Conservation (phyloP, 495 filamentous ascomycete species). For the Neurospora pannonica region DNA sequence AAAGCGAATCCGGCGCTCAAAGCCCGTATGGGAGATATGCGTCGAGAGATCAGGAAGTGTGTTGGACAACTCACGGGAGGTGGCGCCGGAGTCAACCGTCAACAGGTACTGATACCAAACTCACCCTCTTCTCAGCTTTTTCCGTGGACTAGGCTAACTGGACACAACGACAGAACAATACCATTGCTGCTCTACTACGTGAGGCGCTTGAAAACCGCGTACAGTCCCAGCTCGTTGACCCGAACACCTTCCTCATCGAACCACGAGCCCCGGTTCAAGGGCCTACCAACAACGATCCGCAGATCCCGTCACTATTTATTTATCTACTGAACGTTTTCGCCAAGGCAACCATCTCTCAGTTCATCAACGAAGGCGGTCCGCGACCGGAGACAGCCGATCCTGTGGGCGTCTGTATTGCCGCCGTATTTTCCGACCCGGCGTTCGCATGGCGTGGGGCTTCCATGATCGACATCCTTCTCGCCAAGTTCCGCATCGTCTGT, state of each 20-base stretch:
- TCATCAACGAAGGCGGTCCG: constrained; percentile 63
- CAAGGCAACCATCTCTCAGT: constrained; percentile 67
- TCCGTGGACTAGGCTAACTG: constrained; percentile 1
- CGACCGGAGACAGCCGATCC: constrained; percentile 67
- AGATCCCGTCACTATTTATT: constrained; percentile 58
- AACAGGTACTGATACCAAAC: constrained; percentile 35
- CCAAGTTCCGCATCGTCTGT: constrained; percentile 72
- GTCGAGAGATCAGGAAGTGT: constrained; percentile 58
- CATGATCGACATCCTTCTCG: constrained; percentile 78
- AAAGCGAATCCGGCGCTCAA: constrained; percentile 43
- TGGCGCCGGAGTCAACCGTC: constrained; percentile 49
- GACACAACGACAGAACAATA: constrained; percentile 5
- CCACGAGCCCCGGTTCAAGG: constrained; percentile 45
- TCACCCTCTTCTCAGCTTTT: background rate
- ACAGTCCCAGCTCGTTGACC: constrained; percentile 50
- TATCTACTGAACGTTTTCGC: constrained; percentile 77
- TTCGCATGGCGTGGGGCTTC: constrained; percentile 61
- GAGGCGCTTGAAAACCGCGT: constrained; percentile 33
- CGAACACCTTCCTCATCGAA: constrained; percentile 55
- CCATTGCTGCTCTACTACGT: constrained; percentile 42
- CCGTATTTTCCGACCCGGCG: constrained; percentile 58
- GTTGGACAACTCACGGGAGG: constrained; percentile 64
- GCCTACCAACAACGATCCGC: constrained; percentile 42
- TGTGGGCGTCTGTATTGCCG: constrained; percentile 64
- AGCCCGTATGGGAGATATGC: constrained; percentile 59